Conservation (phyloP, 768 basidiomycete genomes). For the Suillus variegatus region DNA sequence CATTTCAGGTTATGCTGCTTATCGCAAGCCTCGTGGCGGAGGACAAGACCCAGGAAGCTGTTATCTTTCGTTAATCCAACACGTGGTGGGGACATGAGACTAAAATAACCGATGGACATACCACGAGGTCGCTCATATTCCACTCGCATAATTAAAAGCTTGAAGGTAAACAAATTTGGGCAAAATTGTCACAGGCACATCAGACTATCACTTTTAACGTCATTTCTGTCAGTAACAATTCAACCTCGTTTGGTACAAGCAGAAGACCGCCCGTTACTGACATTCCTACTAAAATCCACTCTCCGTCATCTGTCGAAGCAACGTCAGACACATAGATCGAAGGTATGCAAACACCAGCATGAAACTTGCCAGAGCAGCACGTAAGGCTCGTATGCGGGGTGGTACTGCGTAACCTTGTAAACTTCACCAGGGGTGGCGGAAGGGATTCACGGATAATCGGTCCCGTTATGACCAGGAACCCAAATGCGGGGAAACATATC, state of each 20-base stretch:
- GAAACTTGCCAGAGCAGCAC: constrained; percentile 40
- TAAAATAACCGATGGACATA: neutral
- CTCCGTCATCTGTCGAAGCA: neutral
- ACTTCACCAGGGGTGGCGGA: constrained; percentile 60
- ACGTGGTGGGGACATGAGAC: neutral
- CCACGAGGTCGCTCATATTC: constrained; percentile 23
- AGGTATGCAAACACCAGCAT: neutral
- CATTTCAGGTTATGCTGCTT: neutral
- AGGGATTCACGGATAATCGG: constrained; percentile 74
- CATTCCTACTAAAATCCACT: neutral
- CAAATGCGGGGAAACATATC: constrained; percentile 80
- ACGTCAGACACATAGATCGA: neutral
- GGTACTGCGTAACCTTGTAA: constrained; percentile 77
- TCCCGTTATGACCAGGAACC: constrained; percentile 79
- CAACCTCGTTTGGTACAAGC: neutral
- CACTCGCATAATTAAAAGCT: neutral
- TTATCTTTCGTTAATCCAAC: neutral
- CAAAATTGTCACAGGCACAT: neutral
- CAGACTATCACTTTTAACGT: neutral
- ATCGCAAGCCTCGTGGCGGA: neutral
- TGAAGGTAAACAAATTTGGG: neutral
- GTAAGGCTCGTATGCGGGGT: constrained; percentile 88
- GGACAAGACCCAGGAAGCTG: neutral
- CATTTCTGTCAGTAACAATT: neutral
- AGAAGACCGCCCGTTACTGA: neutral